Evolutionary conservation across 2,329 filamentous ascomycete genomes (phyloP), one percentile per base, ranked within the genome.

Genomic region (Clarireedia monteithiana): DNA sequence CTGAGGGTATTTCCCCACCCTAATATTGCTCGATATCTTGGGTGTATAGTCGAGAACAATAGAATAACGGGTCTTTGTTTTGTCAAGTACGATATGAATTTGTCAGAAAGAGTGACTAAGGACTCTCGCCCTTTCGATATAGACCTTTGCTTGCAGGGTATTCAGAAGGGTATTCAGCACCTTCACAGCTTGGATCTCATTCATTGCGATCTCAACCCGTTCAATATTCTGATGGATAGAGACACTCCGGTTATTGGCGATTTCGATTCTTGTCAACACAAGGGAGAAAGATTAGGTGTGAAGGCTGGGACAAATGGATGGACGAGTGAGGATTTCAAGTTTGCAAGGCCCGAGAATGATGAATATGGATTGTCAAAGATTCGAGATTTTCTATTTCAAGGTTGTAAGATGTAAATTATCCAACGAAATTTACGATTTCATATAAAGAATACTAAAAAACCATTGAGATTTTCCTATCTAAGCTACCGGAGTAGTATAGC

Each of bases 171-270:
- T 15, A 15, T 38, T 15, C 36, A 15, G 15, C 36, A 38, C 15
- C 9, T 71, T 10, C 65, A 69, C 40, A 63, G 59, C 17, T 58
- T 69, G 36, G 59, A 63, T 12, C 45, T 68, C 49, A 62, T 67
- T 14, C 64, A 70, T 58, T 67, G 68, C 44, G 64, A 70, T 48
- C 61, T 71, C 23, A 70, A 65, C 23, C 66, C 65, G 17, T 52
- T 53, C n/a, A 70, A 67, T 47, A 66, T 70, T 34, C 67, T 69
- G 63, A 51, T 69, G 36, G 60, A 63, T 20, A 55, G 64, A n/a
- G 58, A 60, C 6, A 62, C 20, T n/a, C 52, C 65, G 27, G 51
- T 70, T 57, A 60, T 69, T 6, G 62, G 67, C 14, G 64, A 70
- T 60, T 70, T 71, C 24, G 67, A 64, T 59, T 64, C 61, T 57